Evolutionary conservation across 192 early-diverging fungal species (phyloP).

Genomic region (Cetraspora pellucida): DNA sequence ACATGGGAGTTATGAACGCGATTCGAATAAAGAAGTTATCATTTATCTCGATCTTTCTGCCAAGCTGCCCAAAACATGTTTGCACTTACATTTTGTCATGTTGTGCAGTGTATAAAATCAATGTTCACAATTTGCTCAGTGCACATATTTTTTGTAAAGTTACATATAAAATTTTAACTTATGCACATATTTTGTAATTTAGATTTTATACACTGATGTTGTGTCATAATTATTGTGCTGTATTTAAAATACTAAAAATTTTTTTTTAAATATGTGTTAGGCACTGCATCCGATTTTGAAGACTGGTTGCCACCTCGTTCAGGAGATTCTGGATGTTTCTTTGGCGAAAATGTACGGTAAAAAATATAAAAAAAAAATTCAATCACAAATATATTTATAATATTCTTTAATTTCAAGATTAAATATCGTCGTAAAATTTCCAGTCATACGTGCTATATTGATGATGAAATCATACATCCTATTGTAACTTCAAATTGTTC

Average conservation of each 20-base stretch:
- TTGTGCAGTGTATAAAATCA: no score
- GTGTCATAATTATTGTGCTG: background rate
- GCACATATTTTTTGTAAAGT: no score
- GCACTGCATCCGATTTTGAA: conserved; percentile 47
- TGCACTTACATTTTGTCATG: background rate
- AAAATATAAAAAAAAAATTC: background rate
- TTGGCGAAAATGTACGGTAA: conserved; percentile 53
- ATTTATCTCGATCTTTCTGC: background rate
- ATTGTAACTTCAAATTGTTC: conserved; percentile 58
- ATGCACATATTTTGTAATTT: conserved; percentile 31
- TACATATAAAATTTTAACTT: no score
- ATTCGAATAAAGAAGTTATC: background rate
- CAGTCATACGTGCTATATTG: conserved; percentile 69
- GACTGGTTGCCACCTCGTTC: conserved; percentile 79
- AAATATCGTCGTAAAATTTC: conserved; percentile 76
- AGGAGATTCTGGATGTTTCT: conserved; percentile 64
- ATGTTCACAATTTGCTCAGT: no score
- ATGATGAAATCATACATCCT: conserved; percentile 60
- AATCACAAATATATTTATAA: background rate
- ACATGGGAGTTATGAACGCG: background rate
- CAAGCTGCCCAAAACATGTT: background rate
- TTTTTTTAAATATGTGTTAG: conserved; percentile 34
- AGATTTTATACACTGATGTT: conserved; percentile 37
- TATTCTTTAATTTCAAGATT: conserved; percentile 40
- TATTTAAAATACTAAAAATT: conserved; percentile 49